Evolutionary conservation across 352 stramenopile species (phyloP).

Genomic region (Pythium brassicae): DNA sequence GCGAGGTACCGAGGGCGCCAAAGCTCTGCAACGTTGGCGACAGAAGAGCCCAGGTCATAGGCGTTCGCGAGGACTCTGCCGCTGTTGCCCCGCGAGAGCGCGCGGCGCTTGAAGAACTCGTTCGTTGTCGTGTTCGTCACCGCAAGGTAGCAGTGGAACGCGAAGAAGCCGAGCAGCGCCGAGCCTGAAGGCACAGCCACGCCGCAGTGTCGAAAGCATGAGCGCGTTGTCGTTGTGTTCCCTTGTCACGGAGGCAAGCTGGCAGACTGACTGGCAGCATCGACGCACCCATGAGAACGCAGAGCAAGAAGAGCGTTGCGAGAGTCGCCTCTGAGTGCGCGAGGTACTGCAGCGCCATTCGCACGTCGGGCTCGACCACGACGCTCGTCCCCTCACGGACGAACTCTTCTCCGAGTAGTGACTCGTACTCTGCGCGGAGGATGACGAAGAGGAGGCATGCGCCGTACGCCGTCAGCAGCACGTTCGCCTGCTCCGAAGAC

Average conservation of each 20-base stretch:
- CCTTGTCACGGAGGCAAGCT: background rate
- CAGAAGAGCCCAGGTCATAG: constrained; percentile 17
- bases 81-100: background rate
- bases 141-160: constrained; percentile 55
- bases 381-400: constrained; percentile 29
- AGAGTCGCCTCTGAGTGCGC: constrained; percentile 36
- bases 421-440: constrained; percentile 35
- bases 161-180: constrained; percentile 36
- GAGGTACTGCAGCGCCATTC: constrained; percentile 46
- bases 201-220: too few species aligned
- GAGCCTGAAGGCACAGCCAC: constrained; percentile 26
- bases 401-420: constrained; percentile 36
- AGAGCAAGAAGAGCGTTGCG: constrained; percentile 40
- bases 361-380: constrained; percentile 30
- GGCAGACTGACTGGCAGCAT: background rate
- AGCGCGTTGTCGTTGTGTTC: background rate
- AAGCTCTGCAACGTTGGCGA: constrained; percentile 26
- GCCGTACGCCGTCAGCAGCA: constrained; percentile 43
- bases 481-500: constrained; percentile 31
- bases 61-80: background rate
- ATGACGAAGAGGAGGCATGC: constrained; percentile 44
- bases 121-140: constrained; percentile 60
- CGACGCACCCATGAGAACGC: constrained; percentile 41
- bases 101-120: constrained; percentile 67
- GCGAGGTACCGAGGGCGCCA: constrained; percentile 27